Evolutionary conservation across 495 filamentous ascomycete genomes (phyloP), one percentile per base, ranked within the genome.

Genomic region (Neurospora africana): DNA sequence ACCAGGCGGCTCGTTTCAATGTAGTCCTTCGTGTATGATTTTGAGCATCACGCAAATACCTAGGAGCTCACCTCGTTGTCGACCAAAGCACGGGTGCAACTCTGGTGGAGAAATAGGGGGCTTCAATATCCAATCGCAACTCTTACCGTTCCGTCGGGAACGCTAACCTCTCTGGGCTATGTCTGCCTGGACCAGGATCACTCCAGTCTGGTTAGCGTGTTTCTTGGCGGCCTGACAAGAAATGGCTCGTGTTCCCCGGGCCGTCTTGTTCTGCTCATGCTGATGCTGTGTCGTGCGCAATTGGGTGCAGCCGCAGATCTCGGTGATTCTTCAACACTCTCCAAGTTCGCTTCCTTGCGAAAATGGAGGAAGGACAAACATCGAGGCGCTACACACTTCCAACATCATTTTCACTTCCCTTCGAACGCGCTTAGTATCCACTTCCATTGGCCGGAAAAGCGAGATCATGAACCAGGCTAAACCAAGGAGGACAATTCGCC

Each of bases 111-210:
- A 61, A 2, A 23, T 5, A 33, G 53, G 53, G 21, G 44, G 44
- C 21, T 15, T 17, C 11, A 39, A 15, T 7, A 30, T 19, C 72
- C 72, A 75, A 73, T 71, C 35, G 39, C 6, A 23, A 7, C 15
- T 36, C n/a, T 41, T 73, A 44, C 74, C 74, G 71, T 61, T 30
- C 58, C 69, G 67, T 73, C 71, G 74, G 74, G 68, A 47, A 33
- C 69, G 43, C 74, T 71, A 75, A 40, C 2, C 37, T 4, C 4
- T 69, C 68, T 71, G 15, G 21, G 74, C 39, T 5, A 37, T 38
- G 27, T 73, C n/a, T 40, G n/a, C 17, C 37, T 72, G 9, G 17
- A n/a, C 6, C 53, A 65, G 11, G 53, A 2, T 65, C 53, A 7
- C 27, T 35, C n/a, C n/a, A n/a, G n/a, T 15, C 15, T 65, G 53